Percentiles rank a stretch among this genome's conserved stretches.
Evolutionary conservation across 2,329 filamentous ascomycete species (phyloP).

Genomic region (Colletotrichum truncatum): DNA sequence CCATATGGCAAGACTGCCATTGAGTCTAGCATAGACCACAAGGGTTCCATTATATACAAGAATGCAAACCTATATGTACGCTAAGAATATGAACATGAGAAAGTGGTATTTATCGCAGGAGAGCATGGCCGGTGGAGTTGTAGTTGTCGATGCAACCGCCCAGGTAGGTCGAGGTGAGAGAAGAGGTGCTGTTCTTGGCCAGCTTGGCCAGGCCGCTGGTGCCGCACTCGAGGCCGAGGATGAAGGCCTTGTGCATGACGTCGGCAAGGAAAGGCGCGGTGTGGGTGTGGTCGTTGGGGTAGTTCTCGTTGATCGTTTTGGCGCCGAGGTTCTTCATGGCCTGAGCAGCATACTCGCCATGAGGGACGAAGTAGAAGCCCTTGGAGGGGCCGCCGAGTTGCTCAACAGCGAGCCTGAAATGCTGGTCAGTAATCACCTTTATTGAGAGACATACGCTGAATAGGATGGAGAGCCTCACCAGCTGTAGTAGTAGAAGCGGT

Average conservation of each 20-base stretch:
- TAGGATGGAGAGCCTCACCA: conserved; percentile 47
- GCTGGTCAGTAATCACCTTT: neutral
- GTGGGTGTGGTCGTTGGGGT: conserved; percentile 70
- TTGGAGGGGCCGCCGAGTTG: conserved; percentile 44
- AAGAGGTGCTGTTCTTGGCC: conserved; percentile 42
- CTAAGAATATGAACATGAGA: neutral
- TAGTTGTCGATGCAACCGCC: conserved; percentile 38
- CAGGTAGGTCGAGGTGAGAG: conserved; percentile 39
- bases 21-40: neutral
- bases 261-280: conserved; percentile 65
- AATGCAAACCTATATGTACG: neutral
- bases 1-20: neutral
- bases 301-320: conserved; percentile 59
- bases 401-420: conserved; percentile 41
- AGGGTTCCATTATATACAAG: conserved; percentile 8
- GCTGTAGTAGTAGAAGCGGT: conserved; percentile 66
- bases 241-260: conserved; percentile 64
- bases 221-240: conserved; percentile 61
- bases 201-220: conserved; percentile 49
- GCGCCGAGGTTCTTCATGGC: conserved; percentile 60
- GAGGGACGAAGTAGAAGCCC: conserved; percentile 66
- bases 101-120: conserved; percentile 13
- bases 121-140: conserved; percentile 29
- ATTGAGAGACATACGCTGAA: neutral
- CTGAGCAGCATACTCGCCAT: conserved; percentile 66